Percentiles rank a stretch among this genome's conserved stretches.
phyloP scores from a whole-genome alignment of 139 green algal genomes.

The Tetraselmis chui region DNA sequence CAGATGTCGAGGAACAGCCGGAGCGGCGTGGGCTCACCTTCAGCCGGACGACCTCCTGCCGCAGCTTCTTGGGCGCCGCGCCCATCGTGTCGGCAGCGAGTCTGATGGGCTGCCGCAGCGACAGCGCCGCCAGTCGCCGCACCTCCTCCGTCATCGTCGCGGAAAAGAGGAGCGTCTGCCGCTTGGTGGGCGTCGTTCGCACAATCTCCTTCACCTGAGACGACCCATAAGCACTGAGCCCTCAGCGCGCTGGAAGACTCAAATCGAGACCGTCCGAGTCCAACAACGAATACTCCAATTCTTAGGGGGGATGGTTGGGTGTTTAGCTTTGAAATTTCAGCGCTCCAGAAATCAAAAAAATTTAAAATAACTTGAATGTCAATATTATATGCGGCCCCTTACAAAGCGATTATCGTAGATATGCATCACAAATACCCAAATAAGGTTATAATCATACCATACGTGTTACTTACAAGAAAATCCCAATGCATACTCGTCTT shows the following conservation, averaged over 20 bases:
- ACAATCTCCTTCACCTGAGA: constrained; percentile 81
- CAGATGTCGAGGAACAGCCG: neutral
- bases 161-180: constrained; percentile 94
- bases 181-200: constrained; percentile 61
- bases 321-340: no score
- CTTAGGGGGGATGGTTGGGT: no score
- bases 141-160: constrained; percentile 72
- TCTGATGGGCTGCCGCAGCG: constrained; percentile 74
- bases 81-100: constrained; percentile 77
- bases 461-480: no score
- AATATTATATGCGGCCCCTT: no score
- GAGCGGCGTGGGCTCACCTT: constrained; percentile 35
- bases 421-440: no score
- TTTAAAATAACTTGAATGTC: no score
- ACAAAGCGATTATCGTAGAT: no score
- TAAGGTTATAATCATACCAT: no score
- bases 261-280: neutral
- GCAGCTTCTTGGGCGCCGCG: constrained; percentile 58
- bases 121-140: constrained; percentile 62
- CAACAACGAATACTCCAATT: no score
- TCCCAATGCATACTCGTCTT: no score
- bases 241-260: neutral
- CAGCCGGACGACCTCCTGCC: constrained; percentile 83
- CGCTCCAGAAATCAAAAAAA: no score
- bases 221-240: neutral